Evolutionary conservation across 495 filamentous ascomycete genomes (phyloP).

Genomic region (Letharia columbiana): DNA sequence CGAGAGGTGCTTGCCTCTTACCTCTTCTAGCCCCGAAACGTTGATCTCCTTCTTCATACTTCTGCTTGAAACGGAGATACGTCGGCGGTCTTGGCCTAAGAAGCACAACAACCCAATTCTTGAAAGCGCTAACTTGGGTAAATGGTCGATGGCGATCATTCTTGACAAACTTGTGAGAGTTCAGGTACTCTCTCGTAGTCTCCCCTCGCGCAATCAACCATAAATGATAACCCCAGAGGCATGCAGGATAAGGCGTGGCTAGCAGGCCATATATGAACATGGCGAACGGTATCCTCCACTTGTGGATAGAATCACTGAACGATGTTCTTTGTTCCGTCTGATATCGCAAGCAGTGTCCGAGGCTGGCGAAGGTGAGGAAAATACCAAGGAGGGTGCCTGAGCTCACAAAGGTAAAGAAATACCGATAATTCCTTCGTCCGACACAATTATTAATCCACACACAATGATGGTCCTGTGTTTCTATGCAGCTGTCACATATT

Average conservation of each 20-base stretch:
- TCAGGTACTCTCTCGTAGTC: constrained; percentile 92
- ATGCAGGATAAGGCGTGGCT: constrained; percentile 69
- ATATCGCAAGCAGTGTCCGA: constrained; percentile 74
- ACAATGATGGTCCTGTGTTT: constrained; percentile 97
- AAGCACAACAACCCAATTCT: constrained; percentile 76
- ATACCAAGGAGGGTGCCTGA: constrained; percentile 65
- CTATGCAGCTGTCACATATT: constrained; percentile 91
- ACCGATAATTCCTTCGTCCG: constrained; percentile 94
- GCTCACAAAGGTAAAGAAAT: constrained; percentile 86
- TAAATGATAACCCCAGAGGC: constrained; percentile 77
- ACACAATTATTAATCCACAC: constrained; percentile 99
- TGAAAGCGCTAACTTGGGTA: constrained; percentile 64
- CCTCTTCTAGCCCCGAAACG: constrained; percentile 59
- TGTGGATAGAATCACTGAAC: constrained; percentile 57
- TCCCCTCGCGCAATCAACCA: constrained; percentile 85
- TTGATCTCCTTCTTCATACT: constrained; percentile 75
- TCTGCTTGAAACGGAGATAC: constrained; percentile 77
- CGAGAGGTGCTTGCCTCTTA: constrained; percentile 42
- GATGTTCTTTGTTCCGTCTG: constrained; percentile 47
- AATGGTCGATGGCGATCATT: constrained; percentile 88
- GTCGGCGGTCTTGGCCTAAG: constrained; percentile 77
- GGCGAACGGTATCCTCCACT: constrained; percentile 73
- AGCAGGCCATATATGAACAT: constrained; percentile 79
- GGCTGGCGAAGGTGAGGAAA: constrained; percentile 64
- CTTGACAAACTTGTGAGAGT: constrained; percentile 87